Conservation (phyloP, 2,329 filamentous ascomycete species). For the Tolypocladium nubicola region DNA sequence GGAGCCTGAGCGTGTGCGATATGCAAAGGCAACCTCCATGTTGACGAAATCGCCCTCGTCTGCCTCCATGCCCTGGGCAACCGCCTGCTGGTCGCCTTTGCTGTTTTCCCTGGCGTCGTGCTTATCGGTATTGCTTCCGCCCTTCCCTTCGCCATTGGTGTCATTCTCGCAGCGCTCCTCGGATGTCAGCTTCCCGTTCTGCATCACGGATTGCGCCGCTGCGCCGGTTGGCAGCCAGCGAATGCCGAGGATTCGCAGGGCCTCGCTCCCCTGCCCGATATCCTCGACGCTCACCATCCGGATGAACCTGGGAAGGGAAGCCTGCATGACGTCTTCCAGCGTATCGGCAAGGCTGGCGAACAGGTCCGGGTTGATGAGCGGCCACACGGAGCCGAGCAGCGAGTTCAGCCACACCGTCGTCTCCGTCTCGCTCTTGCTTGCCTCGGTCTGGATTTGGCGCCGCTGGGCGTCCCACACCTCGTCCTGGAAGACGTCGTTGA, state of each 20-base stretch:
- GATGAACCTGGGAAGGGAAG: slow-evolving; percentile 56
- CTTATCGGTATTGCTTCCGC: slow-evolving; percentile 11
- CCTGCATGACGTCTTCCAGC: slow-evolving; percentile 73
- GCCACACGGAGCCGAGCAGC: slow-evolving; percentile 58
- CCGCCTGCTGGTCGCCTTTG: slow-evolving; percentile 18
- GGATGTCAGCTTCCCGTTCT: slow-evolving; percentile 42
- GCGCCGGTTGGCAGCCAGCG: slow-evolving; percentile 64
- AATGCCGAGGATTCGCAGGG: slow-evolving; percentile 58
- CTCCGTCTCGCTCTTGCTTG: slow-evolving; percentile 37
- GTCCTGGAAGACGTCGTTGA: slow-evolving; percentile 54
- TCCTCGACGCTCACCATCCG: slow-evolving; percentile 70
- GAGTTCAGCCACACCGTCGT: slow-evolving; percentile 68
- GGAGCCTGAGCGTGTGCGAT: slow-evolving; percentile 51
- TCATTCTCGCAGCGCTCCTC: slow-evolving; percentile 21
- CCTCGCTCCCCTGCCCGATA: slow-evolving; percentile 64
- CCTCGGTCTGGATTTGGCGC: slow-evolving; percentile 34
- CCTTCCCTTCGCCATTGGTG: slow-evolving; percentile 13
- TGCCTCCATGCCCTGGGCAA: slow-evolving; percentile 55
- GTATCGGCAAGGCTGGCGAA: slow-evolving; percentile 59
- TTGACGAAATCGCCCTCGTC: slow-evolving; percentile 74
- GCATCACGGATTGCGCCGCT: slow-evolving; percentile 48
- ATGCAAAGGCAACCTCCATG: slow-evolving; percentile 64
- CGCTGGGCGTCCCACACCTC: slow-evolving; percentile 58
- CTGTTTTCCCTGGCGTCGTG: slow-evolving; percentile 20
- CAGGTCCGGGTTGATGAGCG: slow-evolving; percentile 64